Evolutionary conservation across 1,284 basidiomycete species (phyloP), one percentile per base, ranked within the genome.

Genomic region (Leccinum solheimii): DNA sequence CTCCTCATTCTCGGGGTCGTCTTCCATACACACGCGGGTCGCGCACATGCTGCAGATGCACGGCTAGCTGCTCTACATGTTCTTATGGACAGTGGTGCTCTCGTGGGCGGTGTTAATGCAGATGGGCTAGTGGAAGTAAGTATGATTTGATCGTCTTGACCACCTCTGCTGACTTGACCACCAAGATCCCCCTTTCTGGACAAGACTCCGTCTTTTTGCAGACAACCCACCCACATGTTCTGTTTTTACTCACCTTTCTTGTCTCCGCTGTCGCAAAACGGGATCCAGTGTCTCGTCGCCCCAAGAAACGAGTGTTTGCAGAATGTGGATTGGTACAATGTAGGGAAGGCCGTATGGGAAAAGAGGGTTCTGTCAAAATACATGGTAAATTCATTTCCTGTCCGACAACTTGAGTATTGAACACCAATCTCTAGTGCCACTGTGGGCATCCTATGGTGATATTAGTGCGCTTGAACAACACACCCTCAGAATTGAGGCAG

Each of bases 201-300:
- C 66, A 77, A 1, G 77, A 77, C 7, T 79, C 85, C 1, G 75
- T 91, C 0, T 72, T 78, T 54, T 67, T 91, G 2, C 83, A 84
- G 56, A 80, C 81, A 2, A 90, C 88, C 5, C 88, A 90, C 66
- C 89, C 90, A 0, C 81, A 85, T 3, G 73, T 87, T 5, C 68
- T 91, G 0, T 86, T 85, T 62, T 72, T 84, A 19, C 77, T 91
- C 5, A 85, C 83, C 0, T 91, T 87, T 71, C 81, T 91, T 7
- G 76, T 90, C 27, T 87, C 84, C 64, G 81, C 82, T 10, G 75
- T 83, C 1, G 82, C 87, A 1, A 90, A 90, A 67, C 83, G 87
- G 13, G 89, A 92, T 68, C 82, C 86, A 0, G 83, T 87, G 0
- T 90, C 89, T 36, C 79, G 88, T 19, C 87, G 84, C 61, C 90